These are phyloP conservation scores for Fomitopsis serialis DNA, from an alignment of 768 basidiomycete species.

Conservation along the genomic window DNA sequence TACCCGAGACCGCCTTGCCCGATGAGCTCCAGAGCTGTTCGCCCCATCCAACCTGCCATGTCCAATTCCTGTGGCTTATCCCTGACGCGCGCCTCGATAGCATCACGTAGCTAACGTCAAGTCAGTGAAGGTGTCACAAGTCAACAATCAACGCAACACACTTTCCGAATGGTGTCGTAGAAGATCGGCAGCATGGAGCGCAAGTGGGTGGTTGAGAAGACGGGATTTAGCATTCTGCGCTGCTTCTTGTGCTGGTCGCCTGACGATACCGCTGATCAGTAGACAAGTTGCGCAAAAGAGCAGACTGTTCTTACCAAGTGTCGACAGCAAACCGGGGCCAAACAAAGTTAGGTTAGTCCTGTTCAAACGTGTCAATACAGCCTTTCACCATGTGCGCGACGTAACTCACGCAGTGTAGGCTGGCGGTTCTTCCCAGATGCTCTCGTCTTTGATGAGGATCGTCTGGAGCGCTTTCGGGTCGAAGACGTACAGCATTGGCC, in stretches of 20 bases:
- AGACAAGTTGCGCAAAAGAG: neutral
- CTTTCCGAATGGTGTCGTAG: constrained; percentile 19
- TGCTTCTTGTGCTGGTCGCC: constrained; percentile 25
- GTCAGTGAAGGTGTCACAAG: constrained; percentile 17
- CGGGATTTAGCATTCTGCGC: constrained; percentile 26
- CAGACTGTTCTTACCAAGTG: constrained; percentile 11
- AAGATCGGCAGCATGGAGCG: constrained; percentile 20
- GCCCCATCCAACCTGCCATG: constrained; percentile 13
- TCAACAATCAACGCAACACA: constrained; percentile 16
- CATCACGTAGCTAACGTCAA: constrained; percentile 6
- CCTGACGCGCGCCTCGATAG: neutral
- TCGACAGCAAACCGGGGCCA: constrained; percentile 18
- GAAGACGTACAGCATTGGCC: constrained; percentile 32
- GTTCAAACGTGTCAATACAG: constrained; percentile 37
- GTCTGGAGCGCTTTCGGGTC: constrained; percentile 43
- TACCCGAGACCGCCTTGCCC: constrained; percentile 15
- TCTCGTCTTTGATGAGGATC: constrained; percentile 38
- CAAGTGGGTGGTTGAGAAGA: constrained; percentile 23
- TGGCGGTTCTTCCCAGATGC: constrained; percentile 10
- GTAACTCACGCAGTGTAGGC: neutral
- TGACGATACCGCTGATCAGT: constrained; percentile 18
- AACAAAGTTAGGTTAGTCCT: constrained; percentile 15
- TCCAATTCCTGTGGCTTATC: constrained; percentile 6
- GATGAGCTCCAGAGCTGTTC: constrained; percentile 13
- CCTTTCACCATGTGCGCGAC: constrained; percentile 27